Conservation (phyloP, 345 rosid species). For the Ceriops decandra region DNA sequence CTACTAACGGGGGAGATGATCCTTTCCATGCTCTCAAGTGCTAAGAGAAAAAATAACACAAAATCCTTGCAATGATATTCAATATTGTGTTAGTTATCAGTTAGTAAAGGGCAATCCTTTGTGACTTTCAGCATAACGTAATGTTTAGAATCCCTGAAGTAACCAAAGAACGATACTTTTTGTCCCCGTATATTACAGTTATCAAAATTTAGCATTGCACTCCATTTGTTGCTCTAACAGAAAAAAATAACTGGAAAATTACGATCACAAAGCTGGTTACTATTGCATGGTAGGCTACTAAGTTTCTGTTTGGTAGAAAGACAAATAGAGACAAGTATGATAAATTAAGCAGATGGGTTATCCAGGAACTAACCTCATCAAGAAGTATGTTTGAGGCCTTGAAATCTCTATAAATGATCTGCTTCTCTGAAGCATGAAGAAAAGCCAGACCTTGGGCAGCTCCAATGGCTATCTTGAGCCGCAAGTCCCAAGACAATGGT, state of each 20-base stretch:
- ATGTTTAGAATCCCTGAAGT: neutral
- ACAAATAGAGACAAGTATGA: too few relatives aligned
- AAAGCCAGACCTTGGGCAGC: slow-evolving; percentile 79
- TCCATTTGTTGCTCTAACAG: too few relatives aligned
- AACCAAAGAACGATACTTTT: too few relatives aligned
- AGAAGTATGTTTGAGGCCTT: slow-evolving; percentile 81
- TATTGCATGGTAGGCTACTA: too few relatives aligned
- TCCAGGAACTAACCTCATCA: slow-evolving; percentile 50
- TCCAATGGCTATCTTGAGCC: slow-evolving; percentile 71
- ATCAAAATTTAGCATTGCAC: too few relatives aligned
- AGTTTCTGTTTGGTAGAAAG: too few relatives aligned
- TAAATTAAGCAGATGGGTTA: too few relatives aligned
- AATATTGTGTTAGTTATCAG: neutral
- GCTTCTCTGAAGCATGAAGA: slow-evolving; percentile 63
- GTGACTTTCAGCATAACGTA: neutral
- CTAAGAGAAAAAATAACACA: too few relatives aligned
- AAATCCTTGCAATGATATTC: too few relatives aligned
- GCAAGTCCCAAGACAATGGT: slow-evolving; percentile 76
- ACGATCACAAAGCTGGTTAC: neutral
- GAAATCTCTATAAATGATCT: slow-evolving; percentile 80
- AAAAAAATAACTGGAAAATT: neutral
- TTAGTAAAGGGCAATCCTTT: neutral
- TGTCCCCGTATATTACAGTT: too few relatives aligned
- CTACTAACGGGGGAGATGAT: too few relatives aligned
- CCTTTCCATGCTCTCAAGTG: too few relatives aligned